Base-by-base conservation (phyloP, 495 filamentous ascomycete genomes). In the Sporormia fimetaria region DNA sequence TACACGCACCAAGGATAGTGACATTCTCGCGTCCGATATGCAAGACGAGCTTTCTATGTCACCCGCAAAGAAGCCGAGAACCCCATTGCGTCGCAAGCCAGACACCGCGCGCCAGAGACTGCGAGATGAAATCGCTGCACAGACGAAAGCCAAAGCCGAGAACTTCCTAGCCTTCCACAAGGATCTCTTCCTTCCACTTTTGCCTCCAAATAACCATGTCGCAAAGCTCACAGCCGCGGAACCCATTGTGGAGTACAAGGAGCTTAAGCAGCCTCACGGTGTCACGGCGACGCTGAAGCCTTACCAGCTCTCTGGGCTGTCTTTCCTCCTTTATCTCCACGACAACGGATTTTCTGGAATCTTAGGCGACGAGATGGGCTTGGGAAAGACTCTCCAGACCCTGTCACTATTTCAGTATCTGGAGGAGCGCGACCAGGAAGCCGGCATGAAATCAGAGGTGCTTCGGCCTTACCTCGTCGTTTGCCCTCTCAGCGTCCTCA, bases 311-410 rank as follows among this genome's bases (percentile, higher is more conserved):
- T 63, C 70, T 7, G 78, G 76, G 1, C 59, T 82, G 1, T 74
- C 71, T 0, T 80, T 75, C 49, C 62, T 82, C 4, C 46, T 77
- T 0, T 68, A 74, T 49, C 56, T 80, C 8, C 58, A 75, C 51
- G 59, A 63, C 1, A 80, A 80, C 42, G 69, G 73, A 23, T 54
- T 75, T n/a, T 68, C 70, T 3, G 67, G 65, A 8, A 73, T 78
- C 12, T 61, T 77, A 0, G 74, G 65, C 3, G 74, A 78, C 32
- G 74, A 78, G 31, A 78, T 78, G 74, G 74, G 74, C n/a, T 61
- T 78, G 0, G 75, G 74, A 12, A 77, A 77, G 49, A 79, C 74
- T 0, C 45, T 77, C 0, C 75, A 79, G 45, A 73, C 71, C 0
- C 60, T 79, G 0, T 65, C 75, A 2, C 59, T 78, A 0, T 71